Evolutionary conservation across 179 eudicot genomes (phyloP).

Genomic region (Camellia oleifera): DNA sequence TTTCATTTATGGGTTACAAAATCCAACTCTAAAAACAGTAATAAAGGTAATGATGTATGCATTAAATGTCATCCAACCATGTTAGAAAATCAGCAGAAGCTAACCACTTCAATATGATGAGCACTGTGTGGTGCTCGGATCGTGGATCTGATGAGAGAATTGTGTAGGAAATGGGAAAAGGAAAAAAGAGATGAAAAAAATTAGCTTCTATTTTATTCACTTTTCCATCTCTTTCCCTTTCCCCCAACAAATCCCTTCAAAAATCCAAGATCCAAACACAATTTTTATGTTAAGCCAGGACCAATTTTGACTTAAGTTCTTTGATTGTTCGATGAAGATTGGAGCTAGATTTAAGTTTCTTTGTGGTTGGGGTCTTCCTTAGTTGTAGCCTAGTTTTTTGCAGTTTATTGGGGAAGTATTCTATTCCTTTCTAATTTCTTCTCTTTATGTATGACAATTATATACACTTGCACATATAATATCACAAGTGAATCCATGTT

Average conservation of each 20-base stretch:
- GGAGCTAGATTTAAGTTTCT: background rate
- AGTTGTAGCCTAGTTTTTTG: background rate
- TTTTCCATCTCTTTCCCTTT: no score
- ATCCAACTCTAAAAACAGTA: background rate
- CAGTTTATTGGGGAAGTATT: background rate
- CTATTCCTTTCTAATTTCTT: background rate
- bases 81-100: background rate
- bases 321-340: background rate
- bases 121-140: no score
- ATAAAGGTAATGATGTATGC: constrained; percentile 5
- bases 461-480: background rate
- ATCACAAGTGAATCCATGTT: background rate
- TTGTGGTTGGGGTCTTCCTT: background rate
- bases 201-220: no score
- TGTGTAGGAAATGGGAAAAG: no score
- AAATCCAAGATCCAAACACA: no score
- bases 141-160: no score
- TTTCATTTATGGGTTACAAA: background rate
- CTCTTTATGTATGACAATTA: background rate
- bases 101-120: no score
- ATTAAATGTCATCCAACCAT: background rate
- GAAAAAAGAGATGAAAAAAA: no score
- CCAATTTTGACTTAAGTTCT: background rate
- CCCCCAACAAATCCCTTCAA: no score
- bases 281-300: no score